These are phyloP conservation scores for Athelia sp. DNA, from an alignment of 1,284 basidiomycete genomes.

Conservation along the genomic window DNA sequence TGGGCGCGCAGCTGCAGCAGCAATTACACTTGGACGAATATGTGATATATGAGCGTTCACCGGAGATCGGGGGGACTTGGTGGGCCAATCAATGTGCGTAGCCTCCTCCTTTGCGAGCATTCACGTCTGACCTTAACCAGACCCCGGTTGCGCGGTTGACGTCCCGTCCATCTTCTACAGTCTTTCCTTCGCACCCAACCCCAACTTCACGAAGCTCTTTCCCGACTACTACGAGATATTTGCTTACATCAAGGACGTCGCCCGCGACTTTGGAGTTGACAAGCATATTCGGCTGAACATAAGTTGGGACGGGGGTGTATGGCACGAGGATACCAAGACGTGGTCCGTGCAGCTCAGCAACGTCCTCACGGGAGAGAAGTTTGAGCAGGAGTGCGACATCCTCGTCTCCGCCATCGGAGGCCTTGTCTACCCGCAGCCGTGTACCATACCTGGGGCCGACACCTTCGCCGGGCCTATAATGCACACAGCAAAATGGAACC, in stretches of 20 bases:
- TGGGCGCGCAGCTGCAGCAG: not conserved
- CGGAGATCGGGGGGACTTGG: not conserved
- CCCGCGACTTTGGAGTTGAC: not conserved
- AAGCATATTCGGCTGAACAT: not conserved
- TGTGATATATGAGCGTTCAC: not conserved
- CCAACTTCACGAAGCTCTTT: not conserved
- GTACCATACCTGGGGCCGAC: not conserved
- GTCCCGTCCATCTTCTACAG: conserved; percentile 1
- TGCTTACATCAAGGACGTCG: not conserved
- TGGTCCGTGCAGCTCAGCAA: not conserved
- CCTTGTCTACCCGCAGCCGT: not conserved
- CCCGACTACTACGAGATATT: not conserved
- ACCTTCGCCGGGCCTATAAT: not conserved
- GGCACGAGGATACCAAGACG: not conserved
- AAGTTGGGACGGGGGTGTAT: not conserved
- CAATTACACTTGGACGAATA: not conserved
- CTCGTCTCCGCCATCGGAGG: not conserved
- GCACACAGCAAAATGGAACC: not conserved
- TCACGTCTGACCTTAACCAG: not conserved
- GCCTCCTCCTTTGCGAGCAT: not conserved
- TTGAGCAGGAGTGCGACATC: not conserved
- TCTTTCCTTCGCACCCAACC: not conserved
- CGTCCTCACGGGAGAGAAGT: not conserved
- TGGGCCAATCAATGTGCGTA: not conserved
- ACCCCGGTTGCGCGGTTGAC: not conserved